Percentiles rank a stretch among this genome's conserved stretches.
Evolutionary conservation across 495 filamentous ascomycete species (phyloP).

Genomic region (Schizothecium vesticola): DNA sequence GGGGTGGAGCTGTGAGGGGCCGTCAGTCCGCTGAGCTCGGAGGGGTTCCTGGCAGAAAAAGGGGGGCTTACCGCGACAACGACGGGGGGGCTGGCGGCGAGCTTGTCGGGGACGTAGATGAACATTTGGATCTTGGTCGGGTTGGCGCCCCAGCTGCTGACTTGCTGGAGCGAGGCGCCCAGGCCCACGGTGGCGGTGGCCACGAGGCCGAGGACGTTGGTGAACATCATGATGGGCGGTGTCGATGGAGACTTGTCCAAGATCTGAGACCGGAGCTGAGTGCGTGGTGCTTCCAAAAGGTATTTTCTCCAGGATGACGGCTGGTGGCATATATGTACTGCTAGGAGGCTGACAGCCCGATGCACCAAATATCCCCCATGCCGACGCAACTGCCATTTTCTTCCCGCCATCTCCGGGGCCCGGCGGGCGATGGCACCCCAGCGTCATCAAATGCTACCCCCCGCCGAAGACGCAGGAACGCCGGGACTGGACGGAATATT

Average conservation of each 20-base stretch:
- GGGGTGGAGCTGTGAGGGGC: slow-evolving; percentile 27
- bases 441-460: not conserved
- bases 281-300: not conserved
- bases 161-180: slow-evolving; percentile 17
- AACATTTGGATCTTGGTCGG: slow-evolving; percentile 49
- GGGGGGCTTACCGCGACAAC: slow-evolving; percentile 39
- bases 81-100: slow-evolving; percentile 46
- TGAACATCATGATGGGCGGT: slow-evolving; percentile 4
- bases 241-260: not conserved
- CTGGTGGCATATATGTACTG: not conserved
- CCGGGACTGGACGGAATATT: not conserved
- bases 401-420: not conserved
- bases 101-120: slow-evolving; percentile 50
- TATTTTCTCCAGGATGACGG: not conserved
- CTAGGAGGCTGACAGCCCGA: not conserved
- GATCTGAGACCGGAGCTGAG: not conserved
- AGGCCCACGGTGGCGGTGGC: not conserved
- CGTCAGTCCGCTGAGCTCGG: not conserved
- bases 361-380: not conserved
- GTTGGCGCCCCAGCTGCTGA: slow-evolving; percentile 39
- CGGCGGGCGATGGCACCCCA: not conserved
- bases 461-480: not conserved
- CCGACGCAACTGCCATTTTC: not conserved
- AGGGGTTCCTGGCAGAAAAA: not conserved
- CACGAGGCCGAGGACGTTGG: slow-evolving; percentile 1